phyloP scores from a whole-genome alignment of 768 basidiomycete species.

The Phaeotremella fagi region DNA sequence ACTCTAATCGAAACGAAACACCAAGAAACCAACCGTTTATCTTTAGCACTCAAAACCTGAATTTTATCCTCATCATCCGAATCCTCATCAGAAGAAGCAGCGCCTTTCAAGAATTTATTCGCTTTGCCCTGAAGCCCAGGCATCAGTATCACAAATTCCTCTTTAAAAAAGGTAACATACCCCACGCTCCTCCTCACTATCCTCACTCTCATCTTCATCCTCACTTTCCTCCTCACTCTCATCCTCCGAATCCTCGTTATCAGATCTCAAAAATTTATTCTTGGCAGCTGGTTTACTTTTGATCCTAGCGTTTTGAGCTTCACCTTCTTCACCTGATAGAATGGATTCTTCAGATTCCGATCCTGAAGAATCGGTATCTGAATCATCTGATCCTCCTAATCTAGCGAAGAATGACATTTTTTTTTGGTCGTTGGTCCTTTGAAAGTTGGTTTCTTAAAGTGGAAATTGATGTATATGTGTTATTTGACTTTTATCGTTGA shows the following conservation, averaged over 20 bases:
- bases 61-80: conserved; percentile 62
- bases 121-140: conserved; percentile 8
- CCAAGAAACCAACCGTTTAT: conserved; percentile 57
- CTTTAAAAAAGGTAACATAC: conserved; percentile 35
- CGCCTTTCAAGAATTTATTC: conserved; percentile 46
- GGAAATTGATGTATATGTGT: background rate
- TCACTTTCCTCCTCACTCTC: conserved; percentile 50
- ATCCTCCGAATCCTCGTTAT: conserved; percentile 58
- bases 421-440: background rate
- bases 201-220: conserved; percentile 47
- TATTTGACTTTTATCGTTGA: too few species aligned
- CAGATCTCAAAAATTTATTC: conserved; percentile 39
- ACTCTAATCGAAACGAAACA: background rate
- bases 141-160: background rate
- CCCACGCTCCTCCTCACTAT: conserved; percentile 26
- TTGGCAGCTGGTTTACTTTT: too few species aligned
- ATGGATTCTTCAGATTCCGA: conserved; percentile 46
- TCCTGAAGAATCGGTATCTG: conserved; percentile 33
- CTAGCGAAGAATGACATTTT: conserved; percentile 47
- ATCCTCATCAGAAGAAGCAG: conserved; percentile 49
- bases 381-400: conserved; percentile 31
- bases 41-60: conserved; percentile 80
- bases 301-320: conserved; percentile 16
- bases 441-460: background rate
- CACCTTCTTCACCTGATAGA: conserved; percentile 38